A percentile compares a stretch with the other conserved stretches of the same genome.
Conservation (phyloP, 768 basidiomycete species). For the Tubosaeta sp. region DNA sequence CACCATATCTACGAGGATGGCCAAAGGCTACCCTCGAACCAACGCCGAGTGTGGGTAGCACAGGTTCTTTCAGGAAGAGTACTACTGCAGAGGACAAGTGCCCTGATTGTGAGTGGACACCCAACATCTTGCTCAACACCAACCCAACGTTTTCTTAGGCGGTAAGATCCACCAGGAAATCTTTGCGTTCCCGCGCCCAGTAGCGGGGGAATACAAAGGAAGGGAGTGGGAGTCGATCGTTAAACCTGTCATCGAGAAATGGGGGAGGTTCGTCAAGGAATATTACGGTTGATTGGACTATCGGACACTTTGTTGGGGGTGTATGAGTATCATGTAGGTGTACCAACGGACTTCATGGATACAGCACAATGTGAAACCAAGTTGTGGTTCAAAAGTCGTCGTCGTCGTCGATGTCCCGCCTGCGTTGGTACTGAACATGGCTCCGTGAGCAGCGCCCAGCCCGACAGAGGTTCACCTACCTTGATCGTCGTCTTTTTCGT, state of each 20-base stretch:
- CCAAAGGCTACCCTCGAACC: slow-evolving; percentile 33
- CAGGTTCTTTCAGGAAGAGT: slow-evolving; percentile 15
- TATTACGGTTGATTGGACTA: slow-evolving; percentile 22
- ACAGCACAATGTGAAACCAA: neutral
- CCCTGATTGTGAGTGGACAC: slow-evolving; percentile 40
- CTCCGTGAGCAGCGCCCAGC: neutral
- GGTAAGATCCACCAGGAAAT: slow-evolving; percentile 71
- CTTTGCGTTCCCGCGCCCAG: slow-evolving; percentile 62
- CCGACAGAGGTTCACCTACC: slow-evolving; percentile 31
- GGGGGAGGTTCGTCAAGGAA: slow-evolving; percentile 60
- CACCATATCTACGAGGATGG: slow-evolving; percentile 55
- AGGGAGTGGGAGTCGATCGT: slow-evolving; percentile 75
- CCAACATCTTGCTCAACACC: neutral
- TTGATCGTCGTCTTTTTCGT: slow-evolving; percentile 58
- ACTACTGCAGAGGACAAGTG: slow-evolving; percentile 29
- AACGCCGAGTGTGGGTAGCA: neutral
- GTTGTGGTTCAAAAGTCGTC: slow-evolving; percentile 42
- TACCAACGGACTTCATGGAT: neutral
- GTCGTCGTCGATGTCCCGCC: slow-evolving; percentile 64
- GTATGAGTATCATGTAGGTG: neutral
- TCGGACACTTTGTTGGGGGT: neutral
- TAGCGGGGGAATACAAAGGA: slow-evolving; percentile 49
- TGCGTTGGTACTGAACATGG: slow-evolving; percentile 51
- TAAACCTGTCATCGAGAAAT: slow-evolving; percentile 70
- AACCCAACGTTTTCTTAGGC: slow-evolving; percentile 33